Evolutionary conservation across 441 rosid species (phyloP).

Genomic region (Aleurites moluccanus): DNA sequence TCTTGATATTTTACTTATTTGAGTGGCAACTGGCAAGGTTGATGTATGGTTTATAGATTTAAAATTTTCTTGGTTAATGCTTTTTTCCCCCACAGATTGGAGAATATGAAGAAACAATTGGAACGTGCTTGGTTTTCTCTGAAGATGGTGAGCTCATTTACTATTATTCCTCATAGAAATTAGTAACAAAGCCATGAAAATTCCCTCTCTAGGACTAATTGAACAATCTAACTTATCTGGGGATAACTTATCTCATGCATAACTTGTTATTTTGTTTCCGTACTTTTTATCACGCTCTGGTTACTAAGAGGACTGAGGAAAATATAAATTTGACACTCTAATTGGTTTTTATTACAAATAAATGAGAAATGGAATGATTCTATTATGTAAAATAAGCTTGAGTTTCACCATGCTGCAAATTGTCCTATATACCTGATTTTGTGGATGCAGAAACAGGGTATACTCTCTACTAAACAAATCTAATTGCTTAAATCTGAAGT

Average conservation of each 20-base stretch:
- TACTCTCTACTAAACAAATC: background rate
- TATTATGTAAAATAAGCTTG: background rate
- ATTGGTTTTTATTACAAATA: background rate
- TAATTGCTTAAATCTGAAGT: background rate
- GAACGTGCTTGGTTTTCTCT: constrained; percentile 51
- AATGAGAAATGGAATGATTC: background rate
- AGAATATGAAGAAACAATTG: constrained; percentile 62
- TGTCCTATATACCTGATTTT: background rate
- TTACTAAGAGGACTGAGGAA: background rate
- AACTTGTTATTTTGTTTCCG: background rate
- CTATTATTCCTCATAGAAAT: background rate
- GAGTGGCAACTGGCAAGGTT: background rate
- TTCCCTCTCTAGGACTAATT: background rate
- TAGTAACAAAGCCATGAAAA: background rate
- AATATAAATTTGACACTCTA: background rate
- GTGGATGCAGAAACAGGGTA: background rate
- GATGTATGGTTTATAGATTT: background rate
- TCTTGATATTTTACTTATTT: background rate
- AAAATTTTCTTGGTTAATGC: background rate
- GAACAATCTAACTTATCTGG: background rate
- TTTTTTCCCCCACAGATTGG: constrained; percentile 44
- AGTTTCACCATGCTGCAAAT: background rate
- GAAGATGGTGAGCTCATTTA: constrained; percentile 44
- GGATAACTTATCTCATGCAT: background rate
- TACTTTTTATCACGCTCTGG: background rate